Evolutionary conservation across 2,329 filamentous ascomycete genomes (phyloP).

Genomic region (Aspergillus sp.): DNA sequence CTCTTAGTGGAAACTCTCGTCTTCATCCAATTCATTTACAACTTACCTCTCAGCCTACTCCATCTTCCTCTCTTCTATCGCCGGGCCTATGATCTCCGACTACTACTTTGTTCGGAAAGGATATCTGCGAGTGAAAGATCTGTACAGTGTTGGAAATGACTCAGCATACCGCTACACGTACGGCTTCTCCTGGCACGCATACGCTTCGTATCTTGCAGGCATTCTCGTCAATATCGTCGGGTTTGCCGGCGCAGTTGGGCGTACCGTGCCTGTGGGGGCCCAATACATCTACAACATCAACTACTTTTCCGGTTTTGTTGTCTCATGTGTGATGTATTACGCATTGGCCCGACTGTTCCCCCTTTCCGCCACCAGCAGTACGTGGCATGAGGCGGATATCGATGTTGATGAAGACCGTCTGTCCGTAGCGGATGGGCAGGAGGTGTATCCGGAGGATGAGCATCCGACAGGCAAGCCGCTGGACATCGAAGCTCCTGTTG

Average conservation of each 20-base stretch:
- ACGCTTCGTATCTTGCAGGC: constrained; percentile 76
- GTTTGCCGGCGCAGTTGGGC: constrained; percentile 79
- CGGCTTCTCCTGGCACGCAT: constrained; percentile 82
- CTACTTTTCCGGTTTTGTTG: constrained; percentile 81
- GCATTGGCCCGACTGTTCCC: constrained; percentile 68
- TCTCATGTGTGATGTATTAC: constrained; percentile 70
- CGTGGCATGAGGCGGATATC: constrained; percentile 72
- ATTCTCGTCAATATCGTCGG: constrained; percentile 91
- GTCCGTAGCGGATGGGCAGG: constrained; percentile 36
- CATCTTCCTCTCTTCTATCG: constrained; percentile 90
- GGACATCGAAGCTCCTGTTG: constrained; percentile 13
- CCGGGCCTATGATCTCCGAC: constrained; percentile 85
- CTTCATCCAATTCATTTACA: constrained; percentile 76
- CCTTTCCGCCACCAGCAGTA: constrained; percentile 70
- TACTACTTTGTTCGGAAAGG: constrained; percentile 86
- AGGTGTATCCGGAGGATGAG: constrained; percentile 33
- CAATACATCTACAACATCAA: constrained; percentile 88
- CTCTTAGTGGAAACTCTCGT: constrained; percentile 66
- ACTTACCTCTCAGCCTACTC: constrained; percentile 91
- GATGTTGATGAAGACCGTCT: constrained; percentile 30
- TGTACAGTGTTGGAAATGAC: constrained; percentile 68
- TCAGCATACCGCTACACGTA: constrained; percentile 71
- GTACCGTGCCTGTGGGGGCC: constrained; percentile 71
- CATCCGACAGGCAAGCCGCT: constrained; percentile 12
- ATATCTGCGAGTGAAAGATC: constrained; percentile 73